These are phyloP conservation scores for Colletotrichum sp. DNA, from an alignment of 2,329 filamentous ascomycete species.

Conservation along the genomic window DNA sequence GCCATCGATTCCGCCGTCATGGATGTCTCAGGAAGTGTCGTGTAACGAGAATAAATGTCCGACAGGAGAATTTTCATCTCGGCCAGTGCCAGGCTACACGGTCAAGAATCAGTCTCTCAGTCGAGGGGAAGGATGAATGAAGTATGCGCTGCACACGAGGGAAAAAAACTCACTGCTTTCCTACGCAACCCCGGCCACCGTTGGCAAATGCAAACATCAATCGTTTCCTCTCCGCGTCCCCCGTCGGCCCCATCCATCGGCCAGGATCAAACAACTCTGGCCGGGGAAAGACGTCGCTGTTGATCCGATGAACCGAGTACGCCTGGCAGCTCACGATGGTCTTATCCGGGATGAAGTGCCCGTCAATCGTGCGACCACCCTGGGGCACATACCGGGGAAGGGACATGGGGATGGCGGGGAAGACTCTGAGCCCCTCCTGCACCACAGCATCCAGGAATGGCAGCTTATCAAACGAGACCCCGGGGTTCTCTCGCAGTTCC, in stretches of 20 bases:
- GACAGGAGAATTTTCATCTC: slow-evolving; percentile 72
- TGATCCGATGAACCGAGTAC: slow-evolving; percentile 64
- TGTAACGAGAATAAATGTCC: slow-evolving; percentile 66
- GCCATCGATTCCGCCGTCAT: slow-evolving; percentile 65
- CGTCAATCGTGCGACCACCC: slow-evolving; percentile 61
- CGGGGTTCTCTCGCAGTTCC: slow-evolving; percentile 53
- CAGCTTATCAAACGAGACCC: slow-evolving; percentile 51
- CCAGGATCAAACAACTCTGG: slow-evolving; percentile 82
- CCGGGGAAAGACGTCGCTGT: slow-evolving; percentile 74
- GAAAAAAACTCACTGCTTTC: slow-evolving; percentile 62
- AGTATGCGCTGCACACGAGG: background rate
- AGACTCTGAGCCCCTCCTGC: slow-evolving; percentile 66
- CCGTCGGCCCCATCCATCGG: slow-evolving; percentile 78
- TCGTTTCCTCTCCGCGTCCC: slow-evolving; percentile 72
- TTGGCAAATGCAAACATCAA: slow-evolving; percentile 70
- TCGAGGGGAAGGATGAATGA: background rate
- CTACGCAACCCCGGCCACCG: slow-evolving; percentile 70
- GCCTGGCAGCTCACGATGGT: slow-evolving; percentile 67
- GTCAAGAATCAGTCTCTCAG: slow-evolving; percentile 31
- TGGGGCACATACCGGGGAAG: slow-evolving; percentile 64
- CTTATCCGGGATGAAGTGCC: slow-evolving; percentile 55
- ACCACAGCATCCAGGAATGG: slow-evolving; percentile 68
- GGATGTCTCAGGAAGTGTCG: slow-evolving; percentile 57
- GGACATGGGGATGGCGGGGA: slow-evolving; percentile 71
- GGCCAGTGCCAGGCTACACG: slow-evolving; percentile 56